Base-by-base conservation (phyloP, 2,329 filamentous ascomycete species). In the Paecilomyces formosus region DNA sequence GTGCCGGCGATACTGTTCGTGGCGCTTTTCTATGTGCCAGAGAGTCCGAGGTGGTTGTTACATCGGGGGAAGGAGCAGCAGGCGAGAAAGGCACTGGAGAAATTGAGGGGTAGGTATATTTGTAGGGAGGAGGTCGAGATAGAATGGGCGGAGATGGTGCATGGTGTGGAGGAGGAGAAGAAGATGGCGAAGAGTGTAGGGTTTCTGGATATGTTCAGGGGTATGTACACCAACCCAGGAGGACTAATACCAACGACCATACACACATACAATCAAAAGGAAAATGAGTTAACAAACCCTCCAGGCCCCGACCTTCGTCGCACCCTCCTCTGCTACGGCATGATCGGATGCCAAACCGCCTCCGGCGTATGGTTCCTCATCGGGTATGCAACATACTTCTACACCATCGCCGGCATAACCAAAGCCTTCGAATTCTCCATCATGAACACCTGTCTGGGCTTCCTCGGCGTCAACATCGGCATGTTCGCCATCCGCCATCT, bases 321-420 rank as follows among this genome's bases (percentile, higher is more conserved):
- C 4, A 82, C 79, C 1, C 68, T 82, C 3, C 70, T 82, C n/a
- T 82, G 77, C 65, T 80, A 77, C 59, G 76, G 73, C 21, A 74
- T 78, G 56, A 80, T 81, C 33, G 76, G 75, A 0, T 76, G 75
- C 13, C 78, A 80, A 60, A 74, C 73, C 0, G 76, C 72, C 0
- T 71, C 75, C 0, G 80, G 80, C 3, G 73, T 76, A 0, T 82
- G 79, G 78, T 82, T 81, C 63, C 66, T 80, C 51, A 81, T 81
- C 61, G 77, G 73, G 49, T 82, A 82, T 60, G 69, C 75, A 6
- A 81, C 79, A 2, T 82, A 81, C 64, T 82, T 79, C 65, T 71
- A 78, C 64, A 72, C 72, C 22, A 73, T 79, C 0, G 71, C 74
- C 1, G 78, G 77, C 1, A 72, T 79, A 28, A 66, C 72, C 28